These are phyloP conservation scores for Leonotis leonurus DNA, from an alignment of 257 asterid genomes.

Conservation along the genomic window DNA sequence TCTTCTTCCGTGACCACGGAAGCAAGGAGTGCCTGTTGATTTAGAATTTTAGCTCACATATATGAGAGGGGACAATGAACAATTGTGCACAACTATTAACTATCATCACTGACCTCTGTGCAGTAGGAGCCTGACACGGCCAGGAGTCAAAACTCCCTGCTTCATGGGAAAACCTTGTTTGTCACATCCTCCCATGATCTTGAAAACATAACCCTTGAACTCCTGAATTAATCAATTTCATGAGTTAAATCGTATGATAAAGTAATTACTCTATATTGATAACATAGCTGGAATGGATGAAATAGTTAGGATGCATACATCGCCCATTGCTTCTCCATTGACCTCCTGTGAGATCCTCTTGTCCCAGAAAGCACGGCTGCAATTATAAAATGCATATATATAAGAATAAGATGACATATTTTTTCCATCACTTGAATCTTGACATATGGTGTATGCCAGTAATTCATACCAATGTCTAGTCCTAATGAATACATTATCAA, in stretches of 20 bases:
- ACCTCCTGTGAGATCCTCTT: slow-evolving; percentile 58
- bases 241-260: neutral
- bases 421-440: neutral
- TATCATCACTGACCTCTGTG: slow-evolving; percentile 29
- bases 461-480: too few relatives aligned
- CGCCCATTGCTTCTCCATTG: slow-evolving; percentile 46
- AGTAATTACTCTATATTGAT: too few relatives aligned
- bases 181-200: slow-evolving; percentile 61
- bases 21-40: slow-evolving; percentile 56
- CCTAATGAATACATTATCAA: too few relatives aligned
- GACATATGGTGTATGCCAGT: too few relatives aligned
- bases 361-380: slow-evolving; percentile 41
- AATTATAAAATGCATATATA: neutral
- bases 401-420: too few relatives aligned
- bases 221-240: slow-evolving; percentile 27
- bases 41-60: neutral
- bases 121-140: slow-evolving; percentile 40
- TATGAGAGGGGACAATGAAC: neutral
- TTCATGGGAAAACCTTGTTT: slow-evolving; percentile 61
- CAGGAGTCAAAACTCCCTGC: slow-evolving; percentile 57
- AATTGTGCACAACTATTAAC: neutral
- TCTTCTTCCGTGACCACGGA: slow-evolving; percentile 72
- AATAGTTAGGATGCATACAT: slow-evolving; percentile 30
- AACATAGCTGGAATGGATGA: too few relatives aligned
- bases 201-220: slow-evolving; percentile 50